Percentiles rank a stretch among this genome's conserved stretches.
Evolutionary conservation across 2,329 filamentous ascomycete species (phyloP).

Genomic region (Claviceps paspali): DNA sequence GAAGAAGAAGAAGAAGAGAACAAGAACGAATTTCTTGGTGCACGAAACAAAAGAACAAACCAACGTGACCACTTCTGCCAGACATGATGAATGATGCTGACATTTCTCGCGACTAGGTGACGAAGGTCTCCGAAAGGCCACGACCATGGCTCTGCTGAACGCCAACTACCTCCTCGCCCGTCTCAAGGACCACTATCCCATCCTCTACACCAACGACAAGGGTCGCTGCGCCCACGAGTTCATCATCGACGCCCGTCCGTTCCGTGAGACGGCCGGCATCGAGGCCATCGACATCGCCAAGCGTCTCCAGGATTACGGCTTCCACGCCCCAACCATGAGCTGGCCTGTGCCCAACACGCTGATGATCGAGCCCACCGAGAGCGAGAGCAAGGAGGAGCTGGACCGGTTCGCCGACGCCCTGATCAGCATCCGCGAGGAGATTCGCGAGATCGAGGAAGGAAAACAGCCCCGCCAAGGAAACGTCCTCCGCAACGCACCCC

Average conservation of each 20-base stretch:
- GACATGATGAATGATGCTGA: neutral
- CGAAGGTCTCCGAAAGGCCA: constrained; percentile 71
- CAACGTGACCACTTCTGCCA: too few relatives aligned
- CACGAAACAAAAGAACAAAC: too few relatives aligned
- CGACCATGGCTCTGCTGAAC: constrained; percentile 84
- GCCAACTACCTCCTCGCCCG: constrained; percentile 92
- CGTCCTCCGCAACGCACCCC: constrained; percentile 77
- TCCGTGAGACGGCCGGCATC: constrained; percentile 68
- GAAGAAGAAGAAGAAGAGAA: too few relatives aligned
- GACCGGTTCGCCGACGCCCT: constrained; percentile 87
- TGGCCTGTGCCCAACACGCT: constrained; percentile 91
- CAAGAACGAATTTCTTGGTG: too few relatives aligned
- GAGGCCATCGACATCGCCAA: constrained; percentile 94
- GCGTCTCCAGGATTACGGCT: constrained; percentile 91
- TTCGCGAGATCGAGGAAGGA: constrained; percentile 68
- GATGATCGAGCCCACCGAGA: constrained; percentile 97
- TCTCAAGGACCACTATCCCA: constrained; percentile 71
- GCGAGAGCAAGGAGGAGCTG: constrained; percentile 79
- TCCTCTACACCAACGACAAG: constrained; percentile 84
- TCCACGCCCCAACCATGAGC: constrained; percentile 94
- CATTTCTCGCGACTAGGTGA: constrained; percentile 8
- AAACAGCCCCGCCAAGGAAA: constrained; percentile 60
- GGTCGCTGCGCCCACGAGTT: constrained; percentile 93
- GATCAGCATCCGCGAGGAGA: constrained; percentile 74
- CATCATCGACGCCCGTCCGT: constrained; percentile 76